Evolutionary conservation across 345 rosid genomes (phyloP), one percentile per base, ranked within the genome.

Genomic region (Tarenaya hassleriana): DNA sequence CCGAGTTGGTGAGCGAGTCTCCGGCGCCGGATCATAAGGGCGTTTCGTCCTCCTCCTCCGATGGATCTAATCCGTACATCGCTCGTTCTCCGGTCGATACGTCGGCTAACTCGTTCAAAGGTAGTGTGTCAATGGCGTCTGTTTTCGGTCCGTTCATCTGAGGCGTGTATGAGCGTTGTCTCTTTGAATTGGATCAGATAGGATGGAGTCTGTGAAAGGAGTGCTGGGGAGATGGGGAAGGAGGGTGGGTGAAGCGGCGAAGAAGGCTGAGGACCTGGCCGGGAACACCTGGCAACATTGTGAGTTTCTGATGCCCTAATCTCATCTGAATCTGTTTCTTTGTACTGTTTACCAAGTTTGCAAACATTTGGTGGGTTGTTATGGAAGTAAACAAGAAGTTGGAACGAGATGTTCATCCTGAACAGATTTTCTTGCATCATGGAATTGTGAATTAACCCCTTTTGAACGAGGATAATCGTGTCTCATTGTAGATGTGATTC

Each of bases 221-320:
- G 80, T 61, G 35, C 62, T 78, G 4, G 80, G 84, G 35, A 74
- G 74, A 58, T 82, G 82, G 82, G 76, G 75, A 42, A 78, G 54
- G 66, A 74, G 31, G 63, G 75, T 77, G 32, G 78, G 74, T 8
- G 88, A 78, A 59, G 82, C 82, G 4, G 72, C 80, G 1, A 78
- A 64, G 74, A 82, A 68, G 70, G 81, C 88, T 9, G 88, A 78
- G 66, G 83, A 74, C 43, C 78, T 80, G 13, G 80, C 80, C 47
- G 82, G 80, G 21, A 77, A 75, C 69, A 73, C 77, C 10, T 77
- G 83, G 80, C 68, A 63, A 44, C 68, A 55, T 18, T 38, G 62
- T 63, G 17, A 63, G 68, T 59, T 37, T 27, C n/a, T n/a, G n/a
- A n/a, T n/a, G n/a, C n/a, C n/a, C n/a, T n/a, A n/a, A n/a, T n/a